Evolutionary conservation across 331 rosid genomes (phyloP).

Genomic region (Rhamnella rubrinervis): DNA sequence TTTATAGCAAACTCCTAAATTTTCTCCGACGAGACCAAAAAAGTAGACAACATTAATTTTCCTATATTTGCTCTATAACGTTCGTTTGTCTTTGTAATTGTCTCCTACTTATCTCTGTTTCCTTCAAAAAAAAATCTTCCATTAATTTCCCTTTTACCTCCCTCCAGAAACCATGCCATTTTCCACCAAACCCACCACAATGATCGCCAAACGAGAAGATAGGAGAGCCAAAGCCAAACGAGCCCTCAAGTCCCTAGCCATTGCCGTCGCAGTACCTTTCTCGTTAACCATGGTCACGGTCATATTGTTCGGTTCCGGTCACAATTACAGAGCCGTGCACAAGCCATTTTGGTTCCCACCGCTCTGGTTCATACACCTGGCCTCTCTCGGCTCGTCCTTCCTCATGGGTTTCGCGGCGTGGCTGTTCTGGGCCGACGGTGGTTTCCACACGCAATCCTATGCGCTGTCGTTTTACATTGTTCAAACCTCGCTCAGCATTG

Average conservation of each 20-base stretch:
- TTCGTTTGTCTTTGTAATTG: constrained; percentile 1
- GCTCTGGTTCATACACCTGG: constrained; percentile 47
- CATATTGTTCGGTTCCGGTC: constrained; percentile 39
- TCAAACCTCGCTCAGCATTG: constrained; percentile 39
- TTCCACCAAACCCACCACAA: background rate
- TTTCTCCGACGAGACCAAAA: too few relatives aligned
- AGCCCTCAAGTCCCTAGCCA: too few relatives aligned
- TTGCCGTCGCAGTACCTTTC: constrained; percentile 22
- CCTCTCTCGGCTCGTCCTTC: constrained; percentile 38
- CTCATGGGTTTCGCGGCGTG: constrained; percentile 53
- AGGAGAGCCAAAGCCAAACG: background rate
- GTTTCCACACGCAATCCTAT: constrained; percentile 31
- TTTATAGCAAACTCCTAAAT: constrained; percentile 27
- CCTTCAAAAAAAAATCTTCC: background rate
- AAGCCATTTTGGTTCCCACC: constrained; percentile 52
- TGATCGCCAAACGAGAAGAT: constrained; percentile 1
- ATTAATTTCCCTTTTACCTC: too few relatives aligned
- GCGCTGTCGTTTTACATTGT: constrained; percentile 40
- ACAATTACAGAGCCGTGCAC: constrained; percentile 11
- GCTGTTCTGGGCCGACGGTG: constrained; percentile 72
- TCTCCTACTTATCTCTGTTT: constrained; percentile 15
- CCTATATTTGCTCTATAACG: constrained; percentile 37
- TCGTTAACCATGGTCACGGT: constrained; percentile 31
- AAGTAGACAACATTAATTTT: too few relatives aligned
- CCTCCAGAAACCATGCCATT: too few relatives aligned